Base-by-base conservation (phyloP, 495 filamentous ascomycete species). In the Cenococcum geophilum region DNA sequence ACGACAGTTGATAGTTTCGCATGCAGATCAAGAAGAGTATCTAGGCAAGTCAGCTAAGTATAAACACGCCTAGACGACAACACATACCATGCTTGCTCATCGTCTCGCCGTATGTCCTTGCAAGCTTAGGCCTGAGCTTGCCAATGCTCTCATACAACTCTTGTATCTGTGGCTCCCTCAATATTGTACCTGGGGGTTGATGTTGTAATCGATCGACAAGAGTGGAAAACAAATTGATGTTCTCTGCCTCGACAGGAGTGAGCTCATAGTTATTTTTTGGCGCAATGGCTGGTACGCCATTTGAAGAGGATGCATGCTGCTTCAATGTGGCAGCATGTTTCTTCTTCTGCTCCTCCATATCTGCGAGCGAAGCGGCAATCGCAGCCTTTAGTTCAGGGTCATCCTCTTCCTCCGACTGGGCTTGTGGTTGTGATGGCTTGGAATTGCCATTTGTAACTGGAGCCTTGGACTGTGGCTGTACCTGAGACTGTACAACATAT, bases 311-410 rank as follows among this genome's bases (percentile, higher is more conserved):
- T 4, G 85, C 76, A 60, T 88, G 86, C 63, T 88, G 85, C 65
- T 93, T 93, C 68, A 96, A 75, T 22, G 82, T 82, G 25, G 86
- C 85, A 9, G 90, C 85, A 75, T 96, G 87, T 61, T 83, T 86
- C 73, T 93, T 89, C 75, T 97, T 97, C 66, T 98, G 95, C 71
- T 95, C 86, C 75, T 98, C 93, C 92, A 97, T 97, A 71, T 98
- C 93, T 49, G 87, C 86, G 49, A 98, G 73, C n/a, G 92, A 97
- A 23, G 95, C 93, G 36, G 91, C 92, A 70, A 98, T 97, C 12
- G 93, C 93, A 40, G 93, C 92, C 70, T 95, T 95, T 40, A 98
- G 76, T 70, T 98, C 92, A 16, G 91, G 85, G 71, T 98, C 93
- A 58, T 97, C 91, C 42, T 92, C 89, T 59, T 90, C 89, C 3